Evolutionary conservation across 805 yeast species (phyloP).

Genomic region (Candida odintsovae): DNA sequence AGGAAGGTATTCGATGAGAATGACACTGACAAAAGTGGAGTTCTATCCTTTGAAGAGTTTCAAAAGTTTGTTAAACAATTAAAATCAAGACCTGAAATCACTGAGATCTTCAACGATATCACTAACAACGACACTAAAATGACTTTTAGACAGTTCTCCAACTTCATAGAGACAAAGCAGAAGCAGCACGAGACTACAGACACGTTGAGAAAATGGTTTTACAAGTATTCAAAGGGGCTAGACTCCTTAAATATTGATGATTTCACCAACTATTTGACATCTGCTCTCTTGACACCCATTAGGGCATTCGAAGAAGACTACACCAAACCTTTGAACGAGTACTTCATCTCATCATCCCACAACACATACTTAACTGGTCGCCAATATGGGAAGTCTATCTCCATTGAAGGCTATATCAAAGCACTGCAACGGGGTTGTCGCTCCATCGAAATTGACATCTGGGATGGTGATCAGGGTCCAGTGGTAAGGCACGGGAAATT

Average conservation of each 20-base stretch:
- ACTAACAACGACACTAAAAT: conserved; percentile 23
- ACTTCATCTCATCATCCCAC: conserved; percentile 89
- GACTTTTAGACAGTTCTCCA: conserved; percentile 27
- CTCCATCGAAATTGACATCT: conserved; percentile 90
- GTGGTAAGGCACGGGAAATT: conserved; percentile 90
- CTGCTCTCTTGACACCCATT: conserved; percentile 22
- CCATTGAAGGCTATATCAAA: conserved; percentile 83
- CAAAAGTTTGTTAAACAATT: conserved; percentile 65
- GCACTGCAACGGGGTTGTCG: conserved; percentile 90
- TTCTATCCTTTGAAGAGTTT: conserved; percentile 66
- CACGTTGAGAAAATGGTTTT: conserved; percentile 29
- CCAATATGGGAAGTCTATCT: conserved; percentile 81
- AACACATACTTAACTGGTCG: conserved; percentile 88
- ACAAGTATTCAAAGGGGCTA: conserved; percentile 26
- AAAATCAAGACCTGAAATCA: conserved; percentile 61
- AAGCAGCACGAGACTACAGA: conserved; percentile 32
- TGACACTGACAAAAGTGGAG: conserved; percentile 43
- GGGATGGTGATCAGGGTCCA: conserved; percentile 85
- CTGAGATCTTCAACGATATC: conserved; percentile 38
- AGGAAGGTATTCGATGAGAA: conserved; percentile 45
- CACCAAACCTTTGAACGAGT: conserved; percentile 70
- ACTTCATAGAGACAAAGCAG: conserved; percentile 45
- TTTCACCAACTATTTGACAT: conserved; percentile 25
- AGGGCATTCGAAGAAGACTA: conserved; percentile 30
- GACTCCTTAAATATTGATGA: conserved; percentile 11